Evolutionary conservation across 306 rosid genomes (phyloP), one percentile per base, ranked within the genome.

Genomic region (Acacia crassicarpa): DNA sequence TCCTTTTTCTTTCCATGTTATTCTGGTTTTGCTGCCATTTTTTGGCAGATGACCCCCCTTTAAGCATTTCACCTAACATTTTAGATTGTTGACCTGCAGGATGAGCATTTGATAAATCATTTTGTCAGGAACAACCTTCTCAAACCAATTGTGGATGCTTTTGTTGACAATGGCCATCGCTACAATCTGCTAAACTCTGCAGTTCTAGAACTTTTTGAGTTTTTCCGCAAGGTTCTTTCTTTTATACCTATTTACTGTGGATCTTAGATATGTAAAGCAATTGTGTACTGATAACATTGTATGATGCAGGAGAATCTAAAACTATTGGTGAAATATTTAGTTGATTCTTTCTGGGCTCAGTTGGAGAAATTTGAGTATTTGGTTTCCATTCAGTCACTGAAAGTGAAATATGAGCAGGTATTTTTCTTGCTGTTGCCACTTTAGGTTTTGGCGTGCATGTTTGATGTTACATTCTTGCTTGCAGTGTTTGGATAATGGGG

Each of bases 391-490:
- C 92, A 76, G n/a, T 80, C 97, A 19, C 87, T 95, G 51, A 95
- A 92, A 92, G 91, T 92, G 58, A 95, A 91, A 89, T 92, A 95
- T 77, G 99, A 95, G 88, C 99, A 95, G 99, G 99, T 95, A 92
- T 54, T 67, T 77, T 56, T 25, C 49, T 67, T 74, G 38, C 82
- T 44, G 82, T 78, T 72, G 53, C 62, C 63, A 16, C 10, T 45
- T 72, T 75, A 72, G 77, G n/a, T 67, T 70, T 67, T 32, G 56
- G 74, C 30, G 27, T 73, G 63, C 75, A 43, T 65, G 54, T 83
- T 58, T 80, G 81, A 82, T 69, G 78, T 84, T 72, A 71, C 35
- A 62, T 68, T 67, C 72, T 63, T 83, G 38, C 82, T 82, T 90
- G 85, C 89, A 95, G 99, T 93, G 89, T 86, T 82, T 89, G 81